phyloP scores from a whole-genome alignment of 2,329 filamentous ascomycete genomes.

The Fusarium sarcochroum region DNA sequence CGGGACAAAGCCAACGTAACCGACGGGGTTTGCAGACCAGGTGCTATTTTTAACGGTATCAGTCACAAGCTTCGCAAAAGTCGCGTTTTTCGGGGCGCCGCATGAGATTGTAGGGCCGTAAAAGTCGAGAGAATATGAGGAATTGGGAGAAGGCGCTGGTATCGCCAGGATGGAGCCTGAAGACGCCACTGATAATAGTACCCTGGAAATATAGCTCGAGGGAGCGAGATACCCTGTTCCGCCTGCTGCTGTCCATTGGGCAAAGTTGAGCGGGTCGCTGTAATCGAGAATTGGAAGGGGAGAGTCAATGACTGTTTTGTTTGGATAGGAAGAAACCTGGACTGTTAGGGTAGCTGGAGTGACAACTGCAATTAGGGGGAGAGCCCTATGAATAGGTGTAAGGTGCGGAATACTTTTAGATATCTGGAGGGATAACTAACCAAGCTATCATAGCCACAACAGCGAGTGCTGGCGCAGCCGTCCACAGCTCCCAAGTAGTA shows the following conservation, averaged over 20 bases:
- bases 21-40: rapidly evolving
- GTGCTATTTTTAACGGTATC: neutral
- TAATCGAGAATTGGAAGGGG: neutral
- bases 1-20: conserved; percentile 15
- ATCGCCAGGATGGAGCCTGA: neutral
- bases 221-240: neutral
- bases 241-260: neutral
- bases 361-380: conserved; percentile 11
- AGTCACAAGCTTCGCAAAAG: neutral
- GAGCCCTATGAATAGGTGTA: neutral
- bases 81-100: neutral
- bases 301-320: neutral
- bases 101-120: conserved; percentile 16
- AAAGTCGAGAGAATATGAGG: conserved; percentile 8
- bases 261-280: neutral
- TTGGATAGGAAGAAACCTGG: neutral
- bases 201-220: neutral
- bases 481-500: conserved; percentile 6
- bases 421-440: neutral
- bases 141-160: conserved; percentile 15
- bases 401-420: neutral
- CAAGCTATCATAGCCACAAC: conserved; percentile 5
- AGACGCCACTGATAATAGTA: neutral
- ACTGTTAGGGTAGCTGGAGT: neutral
- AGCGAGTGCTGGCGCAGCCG: neutral